Conservation (phyloP, 2,329 filamentous ascomycete genomes). For the Ophiocordyceps australis region DNA sequence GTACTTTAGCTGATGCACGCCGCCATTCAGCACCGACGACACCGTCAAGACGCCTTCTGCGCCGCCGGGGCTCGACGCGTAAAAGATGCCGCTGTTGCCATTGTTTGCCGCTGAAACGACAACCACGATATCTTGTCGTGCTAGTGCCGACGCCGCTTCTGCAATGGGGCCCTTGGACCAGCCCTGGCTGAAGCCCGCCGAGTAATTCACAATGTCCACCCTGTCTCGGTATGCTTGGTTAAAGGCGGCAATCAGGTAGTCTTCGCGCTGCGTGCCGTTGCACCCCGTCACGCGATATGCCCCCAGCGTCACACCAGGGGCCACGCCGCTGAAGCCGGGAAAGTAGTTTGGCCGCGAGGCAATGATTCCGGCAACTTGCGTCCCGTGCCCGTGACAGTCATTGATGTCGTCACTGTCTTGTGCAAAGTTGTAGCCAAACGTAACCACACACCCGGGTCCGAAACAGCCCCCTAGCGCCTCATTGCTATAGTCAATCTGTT, state of each 20-base stretch:
- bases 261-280: not conserved
- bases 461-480: slow-evolving; percentile 37
- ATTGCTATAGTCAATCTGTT: slow-evolving; percentile 40
- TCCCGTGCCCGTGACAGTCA: slow-evolving; percentile 3
- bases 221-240: slow-evolving; percentile 1
- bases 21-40: no score
- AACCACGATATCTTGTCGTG: slow-evolving; percentile 1
- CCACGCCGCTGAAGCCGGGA: slow-evolving; percentile 1
- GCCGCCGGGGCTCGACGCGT: no score
- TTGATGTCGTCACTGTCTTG: not conserved
- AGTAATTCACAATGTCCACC: slow-evolving; percentile 2
- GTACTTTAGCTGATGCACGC: no score
- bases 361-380: slow-evolving; percentile 2
- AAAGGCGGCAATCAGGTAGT: slow-evolving; percentile 2
- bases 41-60: no score
- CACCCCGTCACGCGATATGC: slow-evolving; percentile 1
- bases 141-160: slow-evolving; percentile 1
- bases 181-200: not conserved
- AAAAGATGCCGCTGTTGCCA: not conserved
- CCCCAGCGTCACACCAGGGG: slow-evolving; percentile 1
- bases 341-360: slow-evolving; percentile 1
- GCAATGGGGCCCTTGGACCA: slow-evolving; percentile 1
- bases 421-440: slow-evolving; percentile 1
- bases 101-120: slow-evolving; percentile 1
- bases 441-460: slow-evolving; percentile 12